Conservation (phyloP, 352 stramenopile genomes). For the Thraustochytrium striatum region DNA sequence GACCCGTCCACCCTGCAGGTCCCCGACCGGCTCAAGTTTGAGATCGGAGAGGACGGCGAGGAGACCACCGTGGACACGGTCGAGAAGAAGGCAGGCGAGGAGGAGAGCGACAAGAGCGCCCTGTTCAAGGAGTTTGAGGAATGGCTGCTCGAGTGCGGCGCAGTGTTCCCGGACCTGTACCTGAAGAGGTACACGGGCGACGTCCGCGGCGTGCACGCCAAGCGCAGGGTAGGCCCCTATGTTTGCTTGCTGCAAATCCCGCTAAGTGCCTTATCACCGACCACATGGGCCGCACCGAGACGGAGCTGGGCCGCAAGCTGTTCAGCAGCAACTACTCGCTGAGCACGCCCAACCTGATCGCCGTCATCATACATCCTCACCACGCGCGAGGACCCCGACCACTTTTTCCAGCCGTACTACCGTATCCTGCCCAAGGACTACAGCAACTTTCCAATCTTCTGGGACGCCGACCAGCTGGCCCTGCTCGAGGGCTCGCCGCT, state of each 20-base stretch:
- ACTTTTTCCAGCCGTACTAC: slow-evolving; percentile 92
- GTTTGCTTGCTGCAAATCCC: slow-evolving; percentile 53
- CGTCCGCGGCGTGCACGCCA: slow-evolving; percentile 83
- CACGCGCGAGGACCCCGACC: slow-evolving; percentile 80
- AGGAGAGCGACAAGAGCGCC: slow-evolving; percentile 10
- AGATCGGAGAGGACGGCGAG: slow-evolving; percentile 25
- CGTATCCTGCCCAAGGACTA: slow-evolving; percentile 85
- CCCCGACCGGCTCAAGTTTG: slow-evolving; percentile 41
- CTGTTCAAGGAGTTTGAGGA: slow-evolving; percentile 48
- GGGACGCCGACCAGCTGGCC: slow-evolving; percentile 83
- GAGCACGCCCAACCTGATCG: slow-evolving; percentile 98
- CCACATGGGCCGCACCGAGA: slow-evolving; percentile 92
- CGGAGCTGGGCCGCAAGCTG: slow-evolving; percentile 85
- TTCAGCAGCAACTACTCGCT: slow-evolving; percentile 77
- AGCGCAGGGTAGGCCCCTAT: slow-evolving; percentile 63
- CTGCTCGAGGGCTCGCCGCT: slow-evolving; percentile 86
- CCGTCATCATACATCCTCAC: slow-evolving; percentile 97
- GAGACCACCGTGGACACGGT: slow-evolving; percentile 1
- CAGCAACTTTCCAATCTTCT: slow-evolving; percentile 98
- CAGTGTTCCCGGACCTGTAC: slow-evolving; percentile 61
- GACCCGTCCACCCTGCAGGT: background rate
- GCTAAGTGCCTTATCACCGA: slow-evolving; percentile 96
- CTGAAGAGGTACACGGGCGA: slow-evolving; percentile 81
- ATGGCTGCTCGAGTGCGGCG: slow-evolving; percentile 36
- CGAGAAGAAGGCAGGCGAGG: slow-evolving; percentile 33